A percentile compares a stretch with the other conserved stretches of the same genome.
Evolutionary conservation across 495 filamentous ascomycete genomes (phyloP).

Genomic region (Baudoinia panamericana): DNA sequence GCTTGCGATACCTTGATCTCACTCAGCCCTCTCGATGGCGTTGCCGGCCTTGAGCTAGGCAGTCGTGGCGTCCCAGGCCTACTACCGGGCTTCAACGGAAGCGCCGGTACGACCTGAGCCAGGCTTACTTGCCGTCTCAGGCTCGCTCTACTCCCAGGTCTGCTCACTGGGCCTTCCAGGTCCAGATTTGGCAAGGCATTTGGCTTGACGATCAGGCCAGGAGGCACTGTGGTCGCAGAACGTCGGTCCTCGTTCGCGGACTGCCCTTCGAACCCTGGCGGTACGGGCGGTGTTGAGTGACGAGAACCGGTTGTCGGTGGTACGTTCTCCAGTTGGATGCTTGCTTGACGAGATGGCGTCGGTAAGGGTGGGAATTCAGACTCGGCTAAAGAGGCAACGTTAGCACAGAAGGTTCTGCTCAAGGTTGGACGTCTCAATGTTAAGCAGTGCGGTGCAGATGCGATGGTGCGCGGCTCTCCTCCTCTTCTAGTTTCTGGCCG

Average conservation of each 20-base stretch:
- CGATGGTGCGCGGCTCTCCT: not conserved
- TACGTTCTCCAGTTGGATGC: constrained; percentile 4
- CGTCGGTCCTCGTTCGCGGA: not conserved
- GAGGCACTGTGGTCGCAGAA: constrained; percentile 12
- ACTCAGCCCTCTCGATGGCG: not conserved
- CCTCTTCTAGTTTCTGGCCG: no score
- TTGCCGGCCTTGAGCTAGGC: no score
- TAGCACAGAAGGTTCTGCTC: no score
- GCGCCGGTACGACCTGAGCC: constrained; percentile 7
- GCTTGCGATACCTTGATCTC: not conserved
- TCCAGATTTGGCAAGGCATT: constrained; percentile 11
- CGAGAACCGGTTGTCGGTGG: not conserved
- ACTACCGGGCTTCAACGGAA: constrained; percentile 9
- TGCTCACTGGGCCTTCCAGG: constrained; percentile 6
- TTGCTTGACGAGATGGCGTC: constrained; percentile 6
- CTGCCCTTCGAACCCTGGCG: constrained; percentile 18
- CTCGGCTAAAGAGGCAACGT: no score
- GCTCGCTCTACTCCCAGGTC: constrained; percentile 7
- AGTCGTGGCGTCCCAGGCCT: not conserved
- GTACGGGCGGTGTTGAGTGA: constrained; percentile 15
- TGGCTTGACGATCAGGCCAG: constrained; percentile 6
- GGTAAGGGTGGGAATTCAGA: constrained; percentile 11
- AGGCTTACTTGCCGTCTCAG: constrained; percentile 6
- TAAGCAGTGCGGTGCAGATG: not conserved
- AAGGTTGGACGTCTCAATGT: no score